These are phyloP conservation scores for Eragrostis curvula DNA, from an alignment of 176 grass and related monocot genomes.

Conservation along the genomic window DNA sequence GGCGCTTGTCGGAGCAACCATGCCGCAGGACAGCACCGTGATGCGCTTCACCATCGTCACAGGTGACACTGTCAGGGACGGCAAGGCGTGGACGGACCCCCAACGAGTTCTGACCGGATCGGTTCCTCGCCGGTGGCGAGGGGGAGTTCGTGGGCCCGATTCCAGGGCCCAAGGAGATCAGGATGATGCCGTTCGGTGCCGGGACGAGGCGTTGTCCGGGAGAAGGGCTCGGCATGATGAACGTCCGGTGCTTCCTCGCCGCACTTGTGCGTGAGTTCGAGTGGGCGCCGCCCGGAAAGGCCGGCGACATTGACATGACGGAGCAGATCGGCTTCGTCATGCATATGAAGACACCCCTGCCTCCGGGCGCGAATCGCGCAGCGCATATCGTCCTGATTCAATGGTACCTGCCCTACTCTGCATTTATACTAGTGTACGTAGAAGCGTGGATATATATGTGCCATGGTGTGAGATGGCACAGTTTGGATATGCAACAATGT, in stretches of 20 bases:
- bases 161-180: constrained; percentile 15
- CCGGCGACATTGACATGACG: no score
- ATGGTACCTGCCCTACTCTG: no score
- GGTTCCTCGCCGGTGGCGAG: constrained; percentile 51
- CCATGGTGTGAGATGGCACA: no score
- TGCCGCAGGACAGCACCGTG: not conserved
- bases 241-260: constrained; percentile 5
- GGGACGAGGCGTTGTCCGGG: not conserved
- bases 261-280: constrained; percentile 18
- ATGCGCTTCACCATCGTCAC: not conserved
- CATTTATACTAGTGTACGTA: no score
- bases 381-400: no score
- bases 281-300: not conserved
- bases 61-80: not conserved
- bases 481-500: no score
- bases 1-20: not conserved
- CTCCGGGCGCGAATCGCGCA: no score
- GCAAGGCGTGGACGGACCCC: not conserved
- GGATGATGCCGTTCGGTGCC: constrained; percentile 23
- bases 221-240: not conserved
- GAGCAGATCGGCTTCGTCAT: no score
- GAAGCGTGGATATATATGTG: no score
- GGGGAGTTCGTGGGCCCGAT: not conserved
- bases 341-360: no score
- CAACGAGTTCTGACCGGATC: constrained; percentile 48